Evolutionary conservation across 495 filamentous ascomycete species (phyloP), one percentile per base, ranked within the genome.

Genomic region (Trichoderma reesei): DNA sequence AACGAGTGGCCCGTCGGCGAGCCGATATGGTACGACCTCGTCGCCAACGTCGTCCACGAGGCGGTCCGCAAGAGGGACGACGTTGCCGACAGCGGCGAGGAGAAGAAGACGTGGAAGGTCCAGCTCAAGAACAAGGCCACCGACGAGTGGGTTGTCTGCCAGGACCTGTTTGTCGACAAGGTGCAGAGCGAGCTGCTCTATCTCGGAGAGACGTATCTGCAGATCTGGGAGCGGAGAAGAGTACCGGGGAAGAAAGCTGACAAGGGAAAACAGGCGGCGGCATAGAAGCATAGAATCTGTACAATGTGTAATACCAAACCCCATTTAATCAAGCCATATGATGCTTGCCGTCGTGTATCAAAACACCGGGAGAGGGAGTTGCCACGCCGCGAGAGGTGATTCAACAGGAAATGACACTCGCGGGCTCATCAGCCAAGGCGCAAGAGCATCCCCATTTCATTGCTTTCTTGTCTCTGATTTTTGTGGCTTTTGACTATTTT

Each of bases 1-100:
- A 66, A 66, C 8, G 68, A 74, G 10, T 67, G 72, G 46, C 86
- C 92, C 66, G 83, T 83, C 0, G 86, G 89, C 10, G 92, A 96
- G 71, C 92, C 93, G 7, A 90, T 98, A 67, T 86, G 89, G 80
- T 99, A 98, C 72, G 95, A 99, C 72, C 85, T 99, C 6, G 92
- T 98, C 0, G 92, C 94, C 41, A 98, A 98, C 73, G 88, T 99
- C 64, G 94, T 92, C 64, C 89, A 96, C 70, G 92, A 96, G 68
- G 91, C 90, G 1, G 89, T 96, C 5, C 84, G 88, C 72, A 69
- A 82, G 73, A 70, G 88, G 84, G 76, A 83, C 51, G 91, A 94
- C 67, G 83, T 85, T 41, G 86, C 88, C 11, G 89, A 92, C 64
- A 89, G 86, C 16, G 89, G 92, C 60, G 90, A 89, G 74, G 90